Evolutionary conservation across 2,329 filamentous ascomycete genomes (phyloP).

Genomic region (Fusarium zealandicum): DNA sequence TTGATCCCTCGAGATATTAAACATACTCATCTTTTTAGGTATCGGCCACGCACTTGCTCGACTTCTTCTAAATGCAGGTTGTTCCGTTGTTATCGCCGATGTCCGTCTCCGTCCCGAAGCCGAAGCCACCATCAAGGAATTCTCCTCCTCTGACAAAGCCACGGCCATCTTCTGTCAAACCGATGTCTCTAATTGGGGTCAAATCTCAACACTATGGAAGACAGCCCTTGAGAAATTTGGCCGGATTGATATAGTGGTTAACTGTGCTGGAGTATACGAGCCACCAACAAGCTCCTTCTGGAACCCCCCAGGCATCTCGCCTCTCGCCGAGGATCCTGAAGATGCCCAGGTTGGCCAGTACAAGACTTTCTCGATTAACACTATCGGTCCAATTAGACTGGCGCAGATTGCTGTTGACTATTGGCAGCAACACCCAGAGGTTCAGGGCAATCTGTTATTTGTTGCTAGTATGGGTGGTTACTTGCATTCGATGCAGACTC

Average conservation of each 20-base stretch:
- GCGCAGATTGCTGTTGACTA: constrained; percentile 42
- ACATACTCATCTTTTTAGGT: constrained; percentile 5
- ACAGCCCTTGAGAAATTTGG: constrained; percentile 56
- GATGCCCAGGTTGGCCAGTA: constrained; percentile 35
- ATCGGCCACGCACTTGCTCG: constrained; percentile 3
- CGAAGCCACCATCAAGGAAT: not conserved
- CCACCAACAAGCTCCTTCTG: constrained; percentile 41
- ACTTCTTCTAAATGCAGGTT: constrained; percentile 8
- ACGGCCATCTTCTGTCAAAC: constrained; percentile 36
- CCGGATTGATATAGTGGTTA: constrained; percentile 66
- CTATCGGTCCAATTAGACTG: constrained; percentile 38
- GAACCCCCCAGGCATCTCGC: constrained; percentile 36
- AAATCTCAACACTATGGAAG: constrained; percentile 39
- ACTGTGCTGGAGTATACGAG: constrained; percentile 63
- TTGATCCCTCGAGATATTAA: too few relatives aligned
- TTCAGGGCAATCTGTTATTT: constrained; percentile 37
- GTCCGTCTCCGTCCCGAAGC: constrained; percentile 5
- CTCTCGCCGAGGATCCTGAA: constrained; percentile 25
- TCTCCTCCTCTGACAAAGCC: not conserved
- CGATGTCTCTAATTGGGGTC: constrained; percentile 37
- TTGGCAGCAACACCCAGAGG: constrained; percentile 37
- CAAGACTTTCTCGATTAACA: constrained; percentile 40
- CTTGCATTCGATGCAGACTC: constrained; percentile 40
- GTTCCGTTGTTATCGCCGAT: constrained; percentile 17
- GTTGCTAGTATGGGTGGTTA: constrained; percentile 43